phyloP scores from a whole-genome alignment of 805 yeast species.

The Lipomyces japonicus region DNA sequence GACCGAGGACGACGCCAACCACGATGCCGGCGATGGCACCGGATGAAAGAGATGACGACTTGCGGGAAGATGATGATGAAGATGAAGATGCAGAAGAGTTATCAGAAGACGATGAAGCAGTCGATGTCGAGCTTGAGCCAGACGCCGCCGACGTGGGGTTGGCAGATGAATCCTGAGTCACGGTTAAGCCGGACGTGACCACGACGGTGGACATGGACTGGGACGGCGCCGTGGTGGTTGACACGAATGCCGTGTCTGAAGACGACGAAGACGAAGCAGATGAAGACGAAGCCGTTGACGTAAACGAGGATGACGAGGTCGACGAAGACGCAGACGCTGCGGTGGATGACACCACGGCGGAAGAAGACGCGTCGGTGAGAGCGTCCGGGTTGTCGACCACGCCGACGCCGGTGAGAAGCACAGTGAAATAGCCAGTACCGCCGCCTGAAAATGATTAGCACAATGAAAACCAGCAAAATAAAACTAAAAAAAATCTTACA shows the following conservation, averaged over 20 bases:
- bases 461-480: conserved; percentile 32
- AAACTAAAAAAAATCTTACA: conserved; percentile 50
- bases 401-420: conserved; percentile 33
- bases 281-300: conserved; percentile 38
- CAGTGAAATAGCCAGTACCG: conserved; percentile 41
- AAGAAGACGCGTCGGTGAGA: conserved; percentile 14
- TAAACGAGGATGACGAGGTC: conserved; percentile 33
- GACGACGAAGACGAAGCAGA: conserved; percentile 35
- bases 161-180: conserved; percentile 5
- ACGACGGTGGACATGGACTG: conserved; percentile 22
- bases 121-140: conserved; percentile 23
- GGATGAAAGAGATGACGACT: conserved; percentile 29
- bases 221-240: conserved; percentile 25
- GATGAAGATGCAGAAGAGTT: conserved; percentile 33
- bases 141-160: conserved; percentile 19
- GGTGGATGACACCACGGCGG: conserved; percentile 29
- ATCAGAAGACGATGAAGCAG: conserved; percentile 33
- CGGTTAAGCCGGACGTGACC: conserved; percentile 18
- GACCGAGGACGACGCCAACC: conserved; percentile 51
- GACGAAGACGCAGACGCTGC: conserved; percentile 37
- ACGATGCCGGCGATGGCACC: conserved; percentile 64
- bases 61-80: conserved; percentile 21
- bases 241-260: conserved; percentile 29
- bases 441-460: conserved; percentile 37
- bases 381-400: conserved; percentile 18